These are phyloP conservation scores for Flaveria sonorensis DNA, from an alignment of 129 eudicot species.

Conservation along the genomic window DNA sequence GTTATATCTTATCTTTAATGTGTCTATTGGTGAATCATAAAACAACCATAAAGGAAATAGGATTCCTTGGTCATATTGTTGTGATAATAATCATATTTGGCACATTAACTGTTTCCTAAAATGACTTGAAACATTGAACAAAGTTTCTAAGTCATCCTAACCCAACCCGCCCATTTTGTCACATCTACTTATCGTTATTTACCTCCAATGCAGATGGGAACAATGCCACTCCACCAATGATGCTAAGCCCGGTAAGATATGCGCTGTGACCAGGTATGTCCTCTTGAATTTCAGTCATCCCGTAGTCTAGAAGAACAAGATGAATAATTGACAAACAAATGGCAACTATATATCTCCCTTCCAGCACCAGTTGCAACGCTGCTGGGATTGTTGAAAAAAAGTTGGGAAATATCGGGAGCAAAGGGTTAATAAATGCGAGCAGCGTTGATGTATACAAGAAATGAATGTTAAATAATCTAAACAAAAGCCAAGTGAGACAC, in stretches of 20 bases:
- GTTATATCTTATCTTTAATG: background rate
- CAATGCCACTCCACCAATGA: slow-evolving; percentile 93
- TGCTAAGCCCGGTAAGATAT: slow-evolving; percentile 94
- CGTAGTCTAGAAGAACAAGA: slow-evolving; percentile 79
- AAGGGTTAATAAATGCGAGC: slow-evolving; percentile 76
- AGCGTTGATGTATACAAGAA: slow-evolving; percentile 87
- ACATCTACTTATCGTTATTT: slow-evolving; percentile 22
- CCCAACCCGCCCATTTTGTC: slow-evolving; percentile 4
- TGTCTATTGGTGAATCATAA: background rate
- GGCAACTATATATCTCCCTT: slow-evolving; percentile 77
- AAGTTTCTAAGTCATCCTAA: background rate
- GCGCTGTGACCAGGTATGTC: slow-evolving; percentile 81
- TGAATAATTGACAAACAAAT: slow-evolving; percentile 62
- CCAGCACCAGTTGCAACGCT: slow-evolving; percentile 71
- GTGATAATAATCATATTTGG: background rate
- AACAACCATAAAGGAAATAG: background rate
- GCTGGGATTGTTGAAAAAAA: slow-evolving; percentile 84
- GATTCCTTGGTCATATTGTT: background rate
- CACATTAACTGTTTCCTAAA: background rate
- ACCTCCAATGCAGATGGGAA: slow-evolving; percentile 95
- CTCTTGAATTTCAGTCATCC: slow-evolving; percentile 71
- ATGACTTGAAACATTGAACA: background rate
- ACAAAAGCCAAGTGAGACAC: slow-evolving; percentile 91
- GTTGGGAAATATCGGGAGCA: slow-evolving; percentile 77
- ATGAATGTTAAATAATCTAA: slow-evolving; percentile 76